Evolutionary conservation across 208 protist species (phyloP), one percentile per base, ranked within the genome.

Genomic region (Porcisia deanei): DNA sequence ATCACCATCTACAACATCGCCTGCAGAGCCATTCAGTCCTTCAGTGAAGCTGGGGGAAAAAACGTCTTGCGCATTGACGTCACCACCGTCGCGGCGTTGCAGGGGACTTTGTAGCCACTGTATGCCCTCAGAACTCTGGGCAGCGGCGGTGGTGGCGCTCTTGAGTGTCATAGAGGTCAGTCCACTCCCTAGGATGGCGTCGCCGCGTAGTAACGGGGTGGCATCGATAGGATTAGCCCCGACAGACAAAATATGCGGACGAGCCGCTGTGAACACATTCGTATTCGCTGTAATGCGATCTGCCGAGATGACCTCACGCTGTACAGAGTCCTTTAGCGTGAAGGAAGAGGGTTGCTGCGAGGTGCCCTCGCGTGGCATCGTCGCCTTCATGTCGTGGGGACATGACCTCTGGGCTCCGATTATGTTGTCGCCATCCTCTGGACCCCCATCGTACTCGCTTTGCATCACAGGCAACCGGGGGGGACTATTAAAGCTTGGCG

Each of bases 321-420:
- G 25, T 6, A 25, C 54, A 25, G 68, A 39, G 1, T 18, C 30
- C 53, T 72, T 53, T 37, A 14, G 52, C 16, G 16, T 39, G 37
- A 60, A 30, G 6, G 68, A 60, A 53, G 45, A 14, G 68, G 47
- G 68, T 18, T 18, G 68, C 37, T 47, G 37, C 2, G 47, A 4
- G 30, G 37, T 49, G 37, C 20, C 7, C 8, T 14, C 53, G 20
- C 22, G 6, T 1, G 68, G 68, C 8, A 53, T 72, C 20, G 57
- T 55, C 43, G 1, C 25, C n/a, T 55, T 30, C 4, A 25, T 66
- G 71, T 75, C 45, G 57, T 66, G 45, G 1, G 71, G 54, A 16
- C 57, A 75, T 41, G 71, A 66, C 25, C 57, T 55, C 22, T 34
- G 3, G 22, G 71, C 54, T 41, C 20, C 69, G 53, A 63, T 61